Conservation (phyloP, 78 protist species). For the slime mould (Dictyostelium discoideum) region DNA sequence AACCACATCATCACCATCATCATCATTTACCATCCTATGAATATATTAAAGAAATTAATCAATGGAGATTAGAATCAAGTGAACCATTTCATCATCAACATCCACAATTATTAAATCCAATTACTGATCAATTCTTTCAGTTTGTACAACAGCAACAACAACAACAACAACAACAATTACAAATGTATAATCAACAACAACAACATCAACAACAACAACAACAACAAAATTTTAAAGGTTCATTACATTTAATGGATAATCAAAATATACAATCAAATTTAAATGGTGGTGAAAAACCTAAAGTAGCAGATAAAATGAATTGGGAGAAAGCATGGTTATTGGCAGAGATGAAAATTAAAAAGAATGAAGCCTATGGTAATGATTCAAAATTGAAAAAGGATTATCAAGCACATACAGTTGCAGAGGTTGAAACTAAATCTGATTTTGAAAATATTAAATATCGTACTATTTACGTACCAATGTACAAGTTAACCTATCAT, state of each 20-base stretch:
- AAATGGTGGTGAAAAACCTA: not conserved
- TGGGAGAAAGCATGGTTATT: slow-evolving; percentile 45
- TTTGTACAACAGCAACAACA: slow-evolving; percentile 3
- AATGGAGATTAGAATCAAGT: slow-evolving; percentile 34
- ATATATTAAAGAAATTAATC: slow-evolving; percentile 30
- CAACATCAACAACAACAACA: slow-evolving; percentile 8
- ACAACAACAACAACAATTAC: not conserved
- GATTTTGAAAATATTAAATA: slow-evolving; percentile 31
- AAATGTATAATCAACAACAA: not conserved
- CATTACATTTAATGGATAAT: slow-evolving; percentile 2
- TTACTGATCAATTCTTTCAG: slow-evolving; percentile 5
- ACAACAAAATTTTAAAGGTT: not conserved
- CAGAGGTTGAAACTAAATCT: slow-evolving; percentile 39
- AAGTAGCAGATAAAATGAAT: not conserved
- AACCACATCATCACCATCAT: not conserved
- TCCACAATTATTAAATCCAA: slow-evolving; percentile 43
- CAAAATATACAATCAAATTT: slow-evolving; percentile 7
- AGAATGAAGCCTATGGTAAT: slow-evolving; percentile 57
- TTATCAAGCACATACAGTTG: slow-evolving; percentile 18
- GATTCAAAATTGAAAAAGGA: slow-evolving; percentile 55
- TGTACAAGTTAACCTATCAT: slow-evolving; percentile 32
- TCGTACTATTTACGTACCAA: slow-evolving; percentile 29
- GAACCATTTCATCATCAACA: slow-evolving; percentile 52
- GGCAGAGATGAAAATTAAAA: slow-evolving; percentile 55
- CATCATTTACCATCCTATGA: slow-evolving; percentile 15